These are phyloP conservation scores for Corynascus novoguineensis DNA, from an alignment of 495 filamentous ascomycete species.

Conservation along the genomic window DNA sequence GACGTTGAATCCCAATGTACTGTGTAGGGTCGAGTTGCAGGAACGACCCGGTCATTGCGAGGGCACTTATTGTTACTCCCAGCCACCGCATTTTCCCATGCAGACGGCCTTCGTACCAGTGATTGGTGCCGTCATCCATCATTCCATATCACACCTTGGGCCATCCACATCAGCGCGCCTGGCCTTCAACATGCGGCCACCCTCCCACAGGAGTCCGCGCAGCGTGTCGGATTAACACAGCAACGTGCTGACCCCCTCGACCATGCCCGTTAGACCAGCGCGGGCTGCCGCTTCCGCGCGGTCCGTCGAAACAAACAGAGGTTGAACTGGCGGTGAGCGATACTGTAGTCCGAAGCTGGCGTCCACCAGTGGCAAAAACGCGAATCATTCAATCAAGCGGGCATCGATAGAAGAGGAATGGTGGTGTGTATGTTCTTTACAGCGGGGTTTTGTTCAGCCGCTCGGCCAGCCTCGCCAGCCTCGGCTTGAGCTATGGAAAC, in stretches of 20 bases:
- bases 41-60: background rate
- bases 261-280: constrained; percentile 24
- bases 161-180: constrained; percentile 14
- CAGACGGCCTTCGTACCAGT: background rate
- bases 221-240: constrained; percentile 20
- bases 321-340: constrained; percentile 32
- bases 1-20: too few species aligned
- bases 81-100: constrained; percentile 13
- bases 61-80: background rate
- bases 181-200: constrained; percentile 27
- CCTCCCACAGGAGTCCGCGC: constrained; percentile 10
- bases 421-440: too few species aligned
- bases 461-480: background rate
- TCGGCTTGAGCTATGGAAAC: background rate
- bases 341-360: background rate
- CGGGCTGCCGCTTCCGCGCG: constrained; percentile 5
- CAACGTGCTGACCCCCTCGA: constrained; percentile 13
- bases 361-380: background rate
- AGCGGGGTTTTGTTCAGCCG: too few species aligned
- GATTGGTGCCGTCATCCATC: constrained; percentile 3
- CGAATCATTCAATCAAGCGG: background rate
- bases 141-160: background rate
- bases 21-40: background rate
- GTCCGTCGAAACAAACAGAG: constrained; percentile 11
- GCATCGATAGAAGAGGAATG: too few species aligned